Evolutionary conservation across 805 yeast species (phyloP).

Genomic region (Yamadazyma phyllophila): DNA sequence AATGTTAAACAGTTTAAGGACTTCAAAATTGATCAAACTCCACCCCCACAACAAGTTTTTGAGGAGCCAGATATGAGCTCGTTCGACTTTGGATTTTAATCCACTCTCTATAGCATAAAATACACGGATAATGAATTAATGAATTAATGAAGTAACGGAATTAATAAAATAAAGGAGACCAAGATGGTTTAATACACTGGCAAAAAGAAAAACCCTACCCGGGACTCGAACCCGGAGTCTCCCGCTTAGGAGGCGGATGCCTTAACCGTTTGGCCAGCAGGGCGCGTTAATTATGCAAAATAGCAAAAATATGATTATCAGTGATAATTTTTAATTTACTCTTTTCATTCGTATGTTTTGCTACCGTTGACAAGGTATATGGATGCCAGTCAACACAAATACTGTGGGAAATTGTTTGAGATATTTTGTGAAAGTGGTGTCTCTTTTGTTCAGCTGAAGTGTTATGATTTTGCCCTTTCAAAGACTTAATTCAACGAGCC

Average conservation of each 20-base stretch:
- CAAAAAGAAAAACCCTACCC: constrained; percentile 28
- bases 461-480: no score
- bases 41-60: constrained; percentile 54
- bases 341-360: no score
- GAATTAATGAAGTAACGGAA: background rate
- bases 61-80: constrained; percentile 78
- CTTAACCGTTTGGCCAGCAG: constrained; percentile 56
- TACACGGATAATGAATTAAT: background rate
- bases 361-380: no score
- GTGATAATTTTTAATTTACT: no score
- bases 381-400: no score
- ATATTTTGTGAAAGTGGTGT: no score
- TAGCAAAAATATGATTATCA: background rate
- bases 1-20: constrained; percentile 4
- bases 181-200: background rate
- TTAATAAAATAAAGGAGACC: no score
- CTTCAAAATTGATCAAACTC: constrained; percentile 6
- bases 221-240: constrained; percentile 45
- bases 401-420: no score
- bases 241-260: constrained; percentile 48
- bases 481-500: no score
- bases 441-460: no score
- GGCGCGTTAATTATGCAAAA: constrained; percentile 21
- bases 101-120: background rate
- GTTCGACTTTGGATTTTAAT: constrained; percentile 47